These are phyloP conservation scores for Phaeosphaeriaceae sp. DNA, from an alignment of 2,329 filamentous ascomycete species.

Conservation along the genomic window DNA sequence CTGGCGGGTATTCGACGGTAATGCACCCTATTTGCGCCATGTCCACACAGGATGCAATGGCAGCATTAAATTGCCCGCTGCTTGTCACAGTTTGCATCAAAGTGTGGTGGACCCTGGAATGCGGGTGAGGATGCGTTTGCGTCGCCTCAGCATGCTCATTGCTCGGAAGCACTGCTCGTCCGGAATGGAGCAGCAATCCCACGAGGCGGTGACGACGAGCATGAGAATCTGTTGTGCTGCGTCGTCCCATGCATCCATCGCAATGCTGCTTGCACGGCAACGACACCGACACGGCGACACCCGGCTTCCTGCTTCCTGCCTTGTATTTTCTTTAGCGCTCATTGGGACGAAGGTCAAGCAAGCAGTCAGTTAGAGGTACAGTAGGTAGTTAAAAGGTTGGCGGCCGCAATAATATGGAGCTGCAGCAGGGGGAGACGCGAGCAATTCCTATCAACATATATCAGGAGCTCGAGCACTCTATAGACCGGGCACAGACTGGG, in stretches of 20 bases:
- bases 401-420: slow-evolving; percentile 10
- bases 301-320: too few species aligned
- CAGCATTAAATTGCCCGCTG: slow-evolving; percentile 15
- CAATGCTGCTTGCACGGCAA: slow-evolving; percentile 24
- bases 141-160: slow-evolving; percentile 25
- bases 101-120: slow-evolving; percentile 29
- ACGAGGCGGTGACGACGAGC: slow-evolving; percentile 22
- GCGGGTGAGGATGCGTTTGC: slow-evolving; percentile 25
- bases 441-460: slow-evolving; percentile 16
- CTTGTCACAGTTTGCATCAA: slow-evolving; percentile 11
- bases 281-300: too few species aligned
- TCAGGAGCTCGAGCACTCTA: slow-evolving; percentile 20
- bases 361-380: too few species aligned
- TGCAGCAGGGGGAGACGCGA: slow-evolving; percentile 8
- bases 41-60: slow-evolving; percentile 13
- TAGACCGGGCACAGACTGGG: slow-evolving; percentile 7
- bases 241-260: slow-evolving; percentile 32
- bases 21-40: slow-evolving; percentile 2
- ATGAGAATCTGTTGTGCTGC: slow-evolving; percentile 30
- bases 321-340: too few species aligned
- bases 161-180: slow-evolving; percentile 18
- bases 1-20: slow-evolving; percentile 15
- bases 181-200: slow-evolving; percentile 14
- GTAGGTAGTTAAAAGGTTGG: slow-evolving; percentile 11
- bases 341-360: slow-evolving; percentile 10